Evolutionary conservation across 2,329 filamentous ascomycete species (phyloP).

Genomic region (Cytospora chrysosperma): DNA sequence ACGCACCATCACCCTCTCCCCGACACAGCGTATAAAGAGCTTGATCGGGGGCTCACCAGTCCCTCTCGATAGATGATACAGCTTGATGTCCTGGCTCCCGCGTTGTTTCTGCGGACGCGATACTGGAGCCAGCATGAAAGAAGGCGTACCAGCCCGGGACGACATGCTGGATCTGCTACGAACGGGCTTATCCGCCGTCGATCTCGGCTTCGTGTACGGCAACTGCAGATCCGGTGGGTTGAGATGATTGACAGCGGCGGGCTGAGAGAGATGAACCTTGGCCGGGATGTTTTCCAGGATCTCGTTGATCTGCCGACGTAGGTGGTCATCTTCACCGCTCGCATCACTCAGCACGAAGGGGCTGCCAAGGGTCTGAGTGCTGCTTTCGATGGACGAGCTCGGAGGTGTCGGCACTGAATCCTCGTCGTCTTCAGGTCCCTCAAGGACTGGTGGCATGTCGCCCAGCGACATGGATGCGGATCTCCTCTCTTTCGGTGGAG

Average conservation of each 20-base stretch:
- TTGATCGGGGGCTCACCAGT: slow-evolving; percentile 88
- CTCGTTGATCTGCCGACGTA: slow-evolving; percentile 77
- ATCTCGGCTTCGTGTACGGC: slow-evolving; percentile 40
- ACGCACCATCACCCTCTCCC: slow-evolving; percentile 95
- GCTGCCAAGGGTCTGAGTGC: slow-evolving; percentile 36
- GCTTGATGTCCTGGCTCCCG: slow-evolving; percentile 73
- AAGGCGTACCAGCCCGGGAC: slow-evolving; percentile 61
- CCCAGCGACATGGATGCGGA: slow-evolving; percentile 44
- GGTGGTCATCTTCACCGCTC: slow-evolving; percentile 59
- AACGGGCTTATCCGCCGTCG: slow-evolving; percentile 36
- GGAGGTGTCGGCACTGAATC: slow-evolving; percentile 43
- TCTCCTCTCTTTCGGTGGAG: slow-evolving; percentile 28
- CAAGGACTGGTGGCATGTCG: slow-evolving; percentile 45
- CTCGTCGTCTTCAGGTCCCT: slow-evolving; percentile 42
- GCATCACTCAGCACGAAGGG: slow-evolving; percentile 36
- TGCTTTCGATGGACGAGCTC: slow-evolving; percentile 46
- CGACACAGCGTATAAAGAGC: slow-evolving; percentile 88
- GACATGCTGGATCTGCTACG: slow-evolving; percentile 47
- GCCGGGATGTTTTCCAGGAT: slow-evolving; percentile 77
- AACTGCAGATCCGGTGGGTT: slow-evolving; percentile 59
- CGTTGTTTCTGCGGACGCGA: slow-evolving; percentile 47
- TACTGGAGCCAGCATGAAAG: slow-evolving; percentile 68
- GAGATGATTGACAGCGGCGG: slow-evolving; percentile 48
- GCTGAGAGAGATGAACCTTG: slow-evolving; percentile 69
- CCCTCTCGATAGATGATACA: slow-evolving; percentile 86